Evolutionary conservation across 1,139 yeast species (phyloP).

Genomic region (Hansenula anomala): DNA sequence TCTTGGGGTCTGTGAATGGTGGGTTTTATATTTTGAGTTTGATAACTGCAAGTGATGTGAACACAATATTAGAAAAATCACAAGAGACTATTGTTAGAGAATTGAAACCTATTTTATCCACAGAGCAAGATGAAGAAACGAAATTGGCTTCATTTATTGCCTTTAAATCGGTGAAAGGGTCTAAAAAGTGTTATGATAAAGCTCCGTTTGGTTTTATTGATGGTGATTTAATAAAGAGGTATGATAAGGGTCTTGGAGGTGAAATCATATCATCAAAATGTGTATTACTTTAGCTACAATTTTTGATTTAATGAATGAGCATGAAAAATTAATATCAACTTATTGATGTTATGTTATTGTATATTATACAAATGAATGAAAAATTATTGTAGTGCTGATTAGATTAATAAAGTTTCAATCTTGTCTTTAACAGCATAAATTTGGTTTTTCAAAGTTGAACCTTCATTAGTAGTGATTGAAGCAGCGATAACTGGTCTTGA

Average conservation of each 20-base stretch:
- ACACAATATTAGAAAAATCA: conserved; percentile 3
- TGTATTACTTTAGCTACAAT: conserved; percentile 4
- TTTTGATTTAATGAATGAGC: no score
- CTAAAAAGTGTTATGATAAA: not conserved
- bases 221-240: conserved; percentile 13
- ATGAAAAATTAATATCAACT: no score
- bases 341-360: no score
- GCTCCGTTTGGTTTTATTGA: conserved; percentile 7
- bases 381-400: no score
- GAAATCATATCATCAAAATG: conserved; percentile 6
- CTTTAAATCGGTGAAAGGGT: conserved; percentile 2
- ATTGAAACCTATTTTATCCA: not conserved
- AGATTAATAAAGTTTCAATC: conserved; percentile 96
- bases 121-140: not conserved
- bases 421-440: conserved; percentile 97
- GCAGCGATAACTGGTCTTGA: conserved; percentile 99
- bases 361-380: no score
- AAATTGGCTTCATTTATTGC: not conserved
- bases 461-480: conserved; percentile 96
- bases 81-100: not conserved
- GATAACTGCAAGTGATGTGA: conserved; percentile 3
- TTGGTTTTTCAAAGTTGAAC: conserved; percentile 96
- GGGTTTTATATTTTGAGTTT: conserved; percentile 17
- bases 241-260: conserved; percentile 5
- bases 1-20: conserved; percentile 23